Evolutionary conservation across 31 red algal species (phyloP), one percentile per base, ranked within the genome.

Genomic region (Endocladia muricata): DNA sequence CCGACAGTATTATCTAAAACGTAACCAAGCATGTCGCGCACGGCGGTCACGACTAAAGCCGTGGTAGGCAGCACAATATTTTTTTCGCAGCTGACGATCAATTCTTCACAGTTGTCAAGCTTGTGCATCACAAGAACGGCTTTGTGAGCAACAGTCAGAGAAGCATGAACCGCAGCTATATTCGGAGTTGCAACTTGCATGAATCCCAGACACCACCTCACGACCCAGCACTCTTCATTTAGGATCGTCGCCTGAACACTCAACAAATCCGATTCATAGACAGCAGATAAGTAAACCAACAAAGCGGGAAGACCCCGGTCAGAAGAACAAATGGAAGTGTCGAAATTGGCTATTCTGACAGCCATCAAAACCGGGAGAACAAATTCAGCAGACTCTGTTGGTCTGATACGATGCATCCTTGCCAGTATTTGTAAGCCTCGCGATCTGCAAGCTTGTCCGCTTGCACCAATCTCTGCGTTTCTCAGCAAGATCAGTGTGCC

Each of bases 361-460:
- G 80, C 64, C 40, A 37, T 33, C n/a, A 92, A 47, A 49, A 92
- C 73, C n/a, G 49, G 68, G 36, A 41, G 30, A 4, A 55, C 43
- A 31, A 60, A 41, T 38, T 83, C 39, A 13, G 43, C 34, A 30
- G 80, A 78, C 25, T 81, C 81, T 2, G 17, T 31, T 8, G 79
- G 80, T 25, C 88, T 67, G 37, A 65, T 80, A 49, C 36, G 67
- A 49, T 59, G 11, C 88, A 92, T 92, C 0, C 58, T 41, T 34
- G 88, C 67, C 7, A 71, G 61, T 3, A 84, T 15, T 30, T 61
- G 63, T 67, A 92, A 62, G 52, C 52, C 58, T 21, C 76, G 49
- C 38, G 86, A 90, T 68, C 86, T 57, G 13, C 82, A 41, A 25
- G 63, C 61, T 56, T 90, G 77, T 40, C 70, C 86, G 4, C 30